Evolutionary conservation across 2,329 filamentous ascomycete genomes (phyloP).

Genomic region (Stagonosporopsis cucurbitacearum): DNA sequence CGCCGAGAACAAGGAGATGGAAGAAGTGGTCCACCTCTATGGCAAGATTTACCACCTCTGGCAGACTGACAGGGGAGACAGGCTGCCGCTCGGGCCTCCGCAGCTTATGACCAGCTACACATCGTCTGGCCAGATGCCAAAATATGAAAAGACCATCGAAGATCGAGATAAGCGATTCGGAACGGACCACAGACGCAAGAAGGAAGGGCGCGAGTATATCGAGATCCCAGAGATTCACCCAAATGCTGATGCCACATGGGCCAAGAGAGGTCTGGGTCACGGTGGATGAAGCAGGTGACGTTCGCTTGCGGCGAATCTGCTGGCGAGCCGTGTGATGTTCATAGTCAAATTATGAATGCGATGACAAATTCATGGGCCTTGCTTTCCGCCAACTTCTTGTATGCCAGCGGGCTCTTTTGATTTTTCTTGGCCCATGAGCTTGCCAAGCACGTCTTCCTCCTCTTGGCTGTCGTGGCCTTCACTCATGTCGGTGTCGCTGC

Average conservation of each 20-base stretch:
- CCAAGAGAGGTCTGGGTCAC: constrained; percentile 29
- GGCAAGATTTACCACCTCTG: constrained; percentile 87
- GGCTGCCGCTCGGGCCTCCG: constrained; percentile 65
- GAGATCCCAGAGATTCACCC: constrained; percentile 55
- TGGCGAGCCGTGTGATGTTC: not conserved
- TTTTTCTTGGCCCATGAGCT: constrained; percentile 46
- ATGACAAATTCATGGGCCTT: constrained; percentile 19
- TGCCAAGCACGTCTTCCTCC: constrained; percentile 45
- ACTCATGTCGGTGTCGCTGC: constrained; percentile 29
- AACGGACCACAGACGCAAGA: constrained; percentile 60
- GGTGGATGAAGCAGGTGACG: not conserved
- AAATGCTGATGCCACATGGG: constrained; percentile 60
- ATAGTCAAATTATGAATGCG: not conserved
- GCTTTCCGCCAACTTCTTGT: constrained; percentile 38
- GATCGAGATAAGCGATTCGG: constrained; percentile 63
- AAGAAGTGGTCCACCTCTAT: constrained; percentile 74
- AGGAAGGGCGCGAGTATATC: constrained; percentile 61
- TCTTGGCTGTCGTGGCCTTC: constrained; percentile 13
- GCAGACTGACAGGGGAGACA: constrained; percentile 79
- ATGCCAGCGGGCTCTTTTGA: constrained; percentile 30
- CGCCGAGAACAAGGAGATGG: constrained; percentile 82
- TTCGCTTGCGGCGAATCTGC: too few relatives aligned
- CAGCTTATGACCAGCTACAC: constrained; percentile 71
- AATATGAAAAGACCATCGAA: constrained; percentile 54
- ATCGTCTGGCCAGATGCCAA: constrained; percentile 55